Percentiles rank a stretch among this genome's conserved stretches.
Conservation (phyloP, 23 red algal species). For the Chondrus crispus region DNA sequence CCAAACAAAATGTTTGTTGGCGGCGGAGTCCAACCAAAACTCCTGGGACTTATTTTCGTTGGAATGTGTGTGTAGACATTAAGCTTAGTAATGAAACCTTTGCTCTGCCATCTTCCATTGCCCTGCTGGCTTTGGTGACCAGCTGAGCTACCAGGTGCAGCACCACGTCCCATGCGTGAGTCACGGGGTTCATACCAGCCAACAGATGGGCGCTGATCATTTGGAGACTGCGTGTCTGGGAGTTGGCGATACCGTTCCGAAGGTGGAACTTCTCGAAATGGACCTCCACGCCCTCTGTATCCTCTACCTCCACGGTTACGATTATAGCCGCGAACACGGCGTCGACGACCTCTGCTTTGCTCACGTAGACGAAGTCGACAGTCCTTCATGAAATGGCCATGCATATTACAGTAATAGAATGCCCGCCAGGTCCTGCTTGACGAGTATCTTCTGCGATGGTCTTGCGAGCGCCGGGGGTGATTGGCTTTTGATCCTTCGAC, state of each 20-base stretch:
- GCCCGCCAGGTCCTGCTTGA: neutral
- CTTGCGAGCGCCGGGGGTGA: neutral
- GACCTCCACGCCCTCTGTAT: neutral
- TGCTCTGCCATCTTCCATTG: neutral
- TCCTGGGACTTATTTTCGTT: neutral
- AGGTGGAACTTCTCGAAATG: no score
- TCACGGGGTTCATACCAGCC: no score
- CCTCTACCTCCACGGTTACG: neutral
- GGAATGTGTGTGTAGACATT: neutral
- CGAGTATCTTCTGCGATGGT: neutral
- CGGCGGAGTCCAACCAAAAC: neutral
- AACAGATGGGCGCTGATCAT: no score
- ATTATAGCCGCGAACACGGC: neutral
- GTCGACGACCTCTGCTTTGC: neutral
- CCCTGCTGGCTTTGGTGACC: neutral
- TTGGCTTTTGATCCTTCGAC: neutral
- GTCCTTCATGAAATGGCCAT: neutral
- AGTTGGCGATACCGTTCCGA: no score
- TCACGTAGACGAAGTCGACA: neutral
- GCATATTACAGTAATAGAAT: slow-evolving; percentile 3
- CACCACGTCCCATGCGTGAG: neutral
- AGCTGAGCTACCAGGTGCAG: neutral
- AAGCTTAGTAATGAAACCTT: neutral
- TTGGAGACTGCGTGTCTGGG: no score
- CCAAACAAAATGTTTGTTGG: neutral